Evolutionary conservation across 371 early-diverging fungal genomes (phyloP).

Genomic region (Lichtheimia corymbifera): DNA sequence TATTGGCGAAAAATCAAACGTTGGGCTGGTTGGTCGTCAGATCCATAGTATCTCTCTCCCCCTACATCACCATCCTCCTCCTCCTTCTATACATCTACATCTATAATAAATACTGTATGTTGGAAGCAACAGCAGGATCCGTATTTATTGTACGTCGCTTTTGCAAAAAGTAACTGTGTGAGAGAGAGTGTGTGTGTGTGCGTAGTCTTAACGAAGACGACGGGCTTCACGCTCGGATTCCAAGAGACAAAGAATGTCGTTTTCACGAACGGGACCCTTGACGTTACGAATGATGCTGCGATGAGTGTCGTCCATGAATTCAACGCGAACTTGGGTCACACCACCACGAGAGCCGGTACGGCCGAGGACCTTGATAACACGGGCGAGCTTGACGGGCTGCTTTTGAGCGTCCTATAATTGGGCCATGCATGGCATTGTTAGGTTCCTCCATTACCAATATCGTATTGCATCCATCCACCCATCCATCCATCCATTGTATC

Average conservation of each 20-base stretch:
- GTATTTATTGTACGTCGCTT: too few relatives aligned
- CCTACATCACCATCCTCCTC: neutral
- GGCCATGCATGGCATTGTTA: neutral
- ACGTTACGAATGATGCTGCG: conserved; percentile 99
- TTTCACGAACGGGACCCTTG: conserved; percentile 97
- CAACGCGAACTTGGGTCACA: conserved; percentile 99
- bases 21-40: conserved; percentile 16
- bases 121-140: conserved; percentile 1
- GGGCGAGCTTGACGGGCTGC: conserved; percentile 88
- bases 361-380: conserved; percentile 95
- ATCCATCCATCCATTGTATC: neutral
- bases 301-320: conserved; percentile 93
- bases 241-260: conserved; percentile 94
- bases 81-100: neutral
- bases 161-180: too few relatives aligned
- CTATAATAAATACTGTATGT: neutral
- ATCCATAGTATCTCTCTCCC: neutral
- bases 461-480: conserved; percentile 6
- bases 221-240: conserved; percentile 99
- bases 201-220: conserved; percentile 85
- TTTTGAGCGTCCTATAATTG: conserved; percentile 64
- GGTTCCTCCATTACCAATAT: neutral
- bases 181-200: too few relatives aligned
- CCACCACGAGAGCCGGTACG: conserved; percentile 99
- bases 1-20: conserved; percentile 42